phyloP scores from a whole-genome alignment of 2,329 filamentous ascomycete genomes.

The Paraphoma chrysanthemicola region DNA sequence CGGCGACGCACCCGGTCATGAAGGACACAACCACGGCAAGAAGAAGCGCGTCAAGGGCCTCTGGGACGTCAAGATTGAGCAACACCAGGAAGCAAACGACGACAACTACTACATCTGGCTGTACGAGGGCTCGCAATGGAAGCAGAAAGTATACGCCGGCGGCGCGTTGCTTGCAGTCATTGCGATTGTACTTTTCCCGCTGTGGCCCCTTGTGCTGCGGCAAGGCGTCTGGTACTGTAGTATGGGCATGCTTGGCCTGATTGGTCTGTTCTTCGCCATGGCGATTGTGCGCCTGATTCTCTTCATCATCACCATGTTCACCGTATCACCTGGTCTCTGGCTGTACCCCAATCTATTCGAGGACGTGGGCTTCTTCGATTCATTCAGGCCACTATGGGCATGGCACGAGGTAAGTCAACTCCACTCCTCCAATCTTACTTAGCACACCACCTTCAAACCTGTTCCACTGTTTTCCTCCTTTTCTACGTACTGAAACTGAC shows the following conservation, averaged over 20 bases:
- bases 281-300: constrained; percentile 94
- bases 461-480: background rate
- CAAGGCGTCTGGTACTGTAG: constrained; percentile 97
- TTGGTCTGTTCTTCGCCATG: constrained; percentile 97
- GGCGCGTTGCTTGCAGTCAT: constrained; percentile 86
- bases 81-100: constrained; percentile 87
- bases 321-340: constrained; percentile 88
- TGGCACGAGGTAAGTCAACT: constrained; percentile 82
- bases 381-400: constrained; percentile 93
- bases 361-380: constrained; percentile 97
- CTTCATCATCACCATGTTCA: constrained; percentile 91
- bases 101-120: constrained; percentile 97
- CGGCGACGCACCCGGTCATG: constrained; percentile 69
- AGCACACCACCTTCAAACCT: background rate
- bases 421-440: background rate
- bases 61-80: constrained; percentile 95
- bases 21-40: constrained; percentile 59
- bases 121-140: constrained; percentile 92
- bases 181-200: constrained; percentile 88
- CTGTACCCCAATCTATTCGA: constrained; percentile 98
- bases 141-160: constrained; percentile 88
- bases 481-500: constrained; percentile 1
- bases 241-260: constrained; percentile 87
- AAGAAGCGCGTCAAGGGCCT: constrained; percentile 92
- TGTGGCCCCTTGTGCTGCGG: constrained; percentile 91